Conservation (phyloP, 345 rosid genomes). For the Eutrema yunnanense region DNA sequence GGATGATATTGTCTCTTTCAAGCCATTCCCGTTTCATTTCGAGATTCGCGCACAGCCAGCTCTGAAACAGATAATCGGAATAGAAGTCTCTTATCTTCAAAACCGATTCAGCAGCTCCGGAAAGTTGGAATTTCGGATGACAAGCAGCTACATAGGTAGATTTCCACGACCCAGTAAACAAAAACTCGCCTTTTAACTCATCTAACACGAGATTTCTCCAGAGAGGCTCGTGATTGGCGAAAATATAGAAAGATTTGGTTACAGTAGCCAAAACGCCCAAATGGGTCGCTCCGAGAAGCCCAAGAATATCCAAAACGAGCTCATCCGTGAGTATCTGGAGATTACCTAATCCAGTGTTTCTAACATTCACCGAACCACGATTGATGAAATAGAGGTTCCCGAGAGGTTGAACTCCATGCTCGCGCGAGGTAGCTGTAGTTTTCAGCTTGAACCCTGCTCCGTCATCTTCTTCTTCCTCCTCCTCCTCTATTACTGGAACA, state of each 20-base stretch:
- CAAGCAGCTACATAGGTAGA: constrained; percentile 50
- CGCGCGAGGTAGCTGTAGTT: constrained; percentile 43
- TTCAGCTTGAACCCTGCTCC: constrained; percentile 59
- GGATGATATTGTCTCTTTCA: constrained; percentile 63
- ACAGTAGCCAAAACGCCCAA: constrained; percentile 68
- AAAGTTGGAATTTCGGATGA: constrained; percentile 34
- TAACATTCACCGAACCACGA: constrained; percentile 47
- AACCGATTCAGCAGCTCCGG: constrained; percentile 7
- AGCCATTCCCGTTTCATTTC: constrained; percentile 97
- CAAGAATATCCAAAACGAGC: constrained; percentile 72
- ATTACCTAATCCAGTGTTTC: constrained; percentile 81
- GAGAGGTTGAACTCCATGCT: constrained; percentile 79
- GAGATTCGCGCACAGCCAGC: constrained; percentile 96
- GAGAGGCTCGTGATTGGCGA: constrained; percentile 66
- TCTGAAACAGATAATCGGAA: constrained; percentile 88
- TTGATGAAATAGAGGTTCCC: constrained; percentile 69
- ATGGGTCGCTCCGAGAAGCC: constrained; percentile 48
- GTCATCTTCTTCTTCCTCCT: constrained; percentile 32
- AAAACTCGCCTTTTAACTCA: constrained; percentile 49
- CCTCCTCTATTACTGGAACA: background rate
- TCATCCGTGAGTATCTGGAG: constrained; percentile 67
- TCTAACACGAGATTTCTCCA: constrained; percentile 91
- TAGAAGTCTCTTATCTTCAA: constrained; percentile 69
- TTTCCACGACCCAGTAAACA: constrained; percentile 68
- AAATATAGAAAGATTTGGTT: constrained; percentile 71